Percentiles rank a stretch among this genome's conserved stretches.
These are phyloP conservation scores for Zygosaccharomyces pseudobailii DNA, from an alignment of 1,139 yeast species.

Conservation along the genomic window DNA sequence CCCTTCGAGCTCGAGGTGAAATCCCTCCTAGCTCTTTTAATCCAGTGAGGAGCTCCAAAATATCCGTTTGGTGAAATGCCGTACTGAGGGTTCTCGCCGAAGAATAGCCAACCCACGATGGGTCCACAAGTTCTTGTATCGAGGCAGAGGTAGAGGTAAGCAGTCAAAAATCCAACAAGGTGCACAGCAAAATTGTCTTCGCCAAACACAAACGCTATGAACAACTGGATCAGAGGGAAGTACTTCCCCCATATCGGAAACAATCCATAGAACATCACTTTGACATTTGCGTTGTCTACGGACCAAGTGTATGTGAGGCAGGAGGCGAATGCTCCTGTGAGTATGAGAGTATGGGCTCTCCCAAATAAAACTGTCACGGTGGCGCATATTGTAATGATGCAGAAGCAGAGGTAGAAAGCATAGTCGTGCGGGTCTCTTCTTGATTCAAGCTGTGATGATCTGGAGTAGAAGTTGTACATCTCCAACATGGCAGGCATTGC, in stretches of 20 bases:
- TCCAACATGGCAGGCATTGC: constrained; percentile 28
- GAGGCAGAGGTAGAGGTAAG: constrained; percentile 30
- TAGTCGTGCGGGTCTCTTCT: constrained; percentile 23
- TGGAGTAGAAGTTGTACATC: constrained; percentile 26
- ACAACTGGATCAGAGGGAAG: constrained; percentile 28
- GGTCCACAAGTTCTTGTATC: constrained; percentile 35
- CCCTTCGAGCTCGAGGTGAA: constrained; percentile 4
- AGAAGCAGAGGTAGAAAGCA: constrained; percentile 25
- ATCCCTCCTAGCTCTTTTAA: constrained; percentile 7
- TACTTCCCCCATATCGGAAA: constrained; percentile 34
- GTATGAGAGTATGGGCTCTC: constrained; percentile 9
- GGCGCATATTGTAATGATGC: constrained; percentile 16
- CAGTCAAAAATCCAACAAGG: constrained; percentile 27
- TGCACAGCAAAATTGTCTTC: constrained; percentile 19
- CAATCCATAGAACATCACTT: constrained; percentile 31
- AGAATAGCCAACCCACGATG: constrained; percentile 27
- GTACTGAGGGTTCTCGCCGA: constrained; percentile 16
- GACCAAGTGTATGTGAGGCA: constrained; percentile 32
- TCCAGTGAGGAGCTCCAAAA: constrained; percentile 28
- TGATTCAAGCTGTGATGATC: constrained; percentile 27
- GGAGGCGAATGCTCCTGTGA: constrained; percentile 25
- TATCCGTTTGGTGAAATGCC: constrained; percentile 26
- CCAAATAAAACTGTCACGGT: constrained; percentile 17
- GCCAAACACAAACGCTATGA: constrained; percentile 25
- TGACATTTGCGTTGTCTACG: constrained; percentile 27